A percentile compares a stretch with the other conserved stretches of the same genome.
phyloP scores from a whole-genome alignment of 352 stramenopile genomes.

The Phytophthora colocasiae region DNA sequence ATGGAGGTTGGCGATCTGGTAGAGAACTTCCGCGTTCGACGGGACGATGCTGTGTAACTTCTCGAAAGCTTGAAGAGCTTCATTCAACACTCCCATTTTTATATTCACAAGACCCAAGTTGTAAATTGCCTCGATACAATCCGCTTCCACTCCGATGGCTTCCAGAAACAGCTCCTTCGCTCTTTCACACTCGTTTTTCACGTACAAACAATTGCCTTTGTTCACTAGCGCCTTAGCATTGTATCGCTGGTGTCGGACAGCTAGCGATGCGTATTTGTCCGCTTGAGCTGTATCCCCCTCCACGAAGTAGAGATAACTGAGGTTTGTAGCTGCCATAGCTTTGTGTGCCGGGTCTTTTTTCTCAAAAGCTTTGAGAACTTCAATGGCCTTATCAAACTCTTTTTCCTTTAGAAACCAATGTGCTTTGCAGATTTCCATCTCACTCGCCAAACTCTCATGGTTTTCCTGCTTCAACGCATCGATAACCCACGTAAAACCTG shows the following conservation, averaged over 20 bases:
- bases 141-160: constrained; percentile 93
- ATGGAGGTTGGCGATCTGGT: constrained; percentile 96
- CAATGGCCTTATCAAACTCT: constrained; percentile 94
- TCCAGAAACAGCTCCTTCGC: constrained; percentile 97
- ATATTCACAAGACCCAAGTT: constrained; percentile 94
- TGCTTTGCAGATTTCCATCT: constrained; percentile 92
- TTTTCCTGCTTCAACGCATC: constrained; percentile 91
- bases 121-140: constrained; percentile 97
- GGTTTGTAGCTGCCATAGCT: constrained; percentile 94
- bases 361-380: constrained; percentile 95
- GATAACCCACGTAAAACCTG: constrained; percentile 95
- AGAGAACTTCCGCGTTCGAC: constrained; percentile 93
- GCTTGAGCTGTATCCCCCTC: constrained; percentile 92
- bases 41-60: constrained; percentile 97
- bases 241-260: constrained; percentile 94
- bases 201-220: constrained; percentile 97
- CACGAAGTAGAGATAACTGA: constrained; percentile 98
- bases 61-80: constrained; percentile 96
- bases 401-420: constrained; percentile 93
- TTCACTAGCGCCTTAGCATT: constrained; percentile 98
- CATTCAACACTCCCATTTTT: constrained; percentile 88
- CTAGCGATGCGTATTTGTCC: constrained; percentile 93
- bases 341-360: constrained; percentile 95
- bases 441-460: constrained; percentile 91
- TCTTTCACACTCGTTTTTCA: constrained; percentile 92